A percentile compares a stretch with the other conserved stretches of the same genome.
Conservation (phyloP, 2,329 filamentous ascomycete genomes). For the Ophiostoma sp. region DNA sequence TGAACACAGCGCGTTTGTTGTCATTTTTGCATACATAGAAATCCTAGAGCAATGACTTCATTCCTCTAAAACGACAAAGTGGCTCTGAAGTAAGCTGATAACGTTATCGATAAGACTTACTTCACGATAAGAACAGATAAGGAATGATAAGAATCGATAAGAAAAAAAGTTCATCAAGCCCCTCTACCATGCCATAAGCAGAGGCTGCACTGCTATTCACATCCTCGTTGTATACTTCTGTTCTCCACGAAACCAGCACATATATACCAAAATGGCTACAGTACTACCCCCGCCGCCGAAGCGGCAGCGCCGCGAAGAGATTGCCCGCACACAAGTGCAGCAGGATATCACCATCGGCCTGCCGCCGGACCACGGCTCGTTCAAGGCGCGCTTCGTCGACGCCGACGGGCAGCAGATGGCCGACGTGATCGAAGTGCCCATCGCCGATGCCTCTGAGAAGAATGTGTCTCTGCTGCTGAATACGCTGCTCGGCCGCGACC, state of each 20-base stretch:
- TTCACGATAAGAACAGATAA: not conserved
- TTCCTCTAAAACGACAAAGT: not conserved
- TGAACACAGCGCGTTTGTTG: no score
- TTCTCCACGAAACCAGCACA: not conserved
- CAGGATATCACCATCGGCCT: constrained; percentile 67
- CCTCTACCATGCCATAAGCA: not conserved
- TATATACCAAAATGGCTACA: constrained; percentile 32
- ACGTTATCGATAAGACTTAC: not conserved
- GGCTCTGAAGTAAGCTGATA: not conserved
- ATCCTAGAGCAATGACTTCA: not conserved
- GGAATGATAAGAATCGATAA: constrained; percentile 9
- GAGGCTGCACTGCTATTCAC: not conserved
- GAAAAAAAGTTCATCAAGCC: constrained; percentile 21
- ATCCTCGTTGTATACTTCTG: not conserved
- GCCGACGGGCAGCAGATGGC: constrained; percentile 66
- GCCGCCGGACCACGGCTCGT: constrained; percentile 64
- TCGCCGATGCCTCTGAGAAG: constrained; percentile 80
- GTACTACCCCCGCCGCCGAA: constrained; percentile 48
- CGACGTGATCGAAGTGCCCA: constrained; percentile 66
- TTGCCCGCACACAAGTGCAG: constrained; percentile 66
- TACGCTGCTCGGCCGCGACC: constrained; percentile 64
- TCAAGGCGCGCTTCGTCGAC: constrained; percentile 84
- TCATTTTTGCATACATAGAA: no score
- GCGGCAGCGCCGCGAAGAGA: constrained; percentile 70
- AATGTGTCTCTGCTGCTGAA: constrained; percentile 86